These are phyloP conservation scores for Medicago lupulina DNA, from an alignment of 306 rosid species.

Conservation along the genomic window DNA sequence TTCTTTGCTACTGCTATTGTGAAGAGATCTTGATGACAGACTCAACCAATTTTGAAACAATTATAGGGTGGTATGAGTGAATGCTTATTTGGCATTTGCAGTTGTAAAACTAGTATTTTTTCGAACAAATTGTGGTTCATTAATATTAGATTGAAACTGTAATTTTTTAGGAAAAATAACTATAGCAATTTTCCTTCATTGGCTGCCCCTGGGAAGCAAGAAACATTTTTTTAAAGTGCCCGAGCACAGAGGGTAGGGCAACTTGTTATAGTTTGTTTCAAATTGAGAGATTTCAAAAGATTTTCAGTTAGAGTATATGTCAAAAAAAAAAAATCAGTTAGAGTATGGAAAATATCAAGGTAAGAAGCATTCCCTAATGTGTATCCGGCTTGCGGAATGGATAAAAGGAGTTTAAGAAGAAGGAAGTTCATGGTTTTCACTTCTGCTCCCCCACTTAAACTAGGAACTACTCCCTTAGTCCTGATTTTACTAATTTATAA, in stretches of 20 bases:
- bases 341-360: no score
- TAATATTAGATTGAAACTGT: conserved; percentile 50
- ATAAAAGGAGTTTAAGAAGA: no score
- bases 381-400: no score
- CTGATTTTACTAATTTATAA: no score
- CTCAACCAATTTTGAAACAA: conserved; percentile 62
- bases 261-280: conserved; percentile 1
- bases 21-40: conserved; percentile 72
- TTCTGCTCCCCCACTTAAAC: no score
- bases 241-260: neutral
- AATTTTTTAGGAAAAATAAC: conserved; percentile 44
- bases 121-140: conserved; percentile 47
- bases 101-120: conserved; percentile 51
- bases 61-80: conserved; percentile 48
- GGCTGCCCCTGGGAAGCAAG: neutral
- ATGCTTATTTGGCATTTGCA: conserved; percentile 47
- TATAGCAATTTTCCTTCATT: conserved; percentile 10
- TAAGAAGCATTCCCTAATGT: no score
- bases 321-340: no score
- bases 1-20: conserved; percentile 83
- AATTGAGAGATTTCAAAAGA: neutral
- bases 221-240: neutral
- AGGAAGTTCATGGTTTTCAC: no score
- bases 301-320: no score
- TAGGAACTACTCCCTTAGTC: no score